Evolutionary conservation across 352 stramenopile species (phyloP).

Genomic region (Pelagophyceae sp.): DNA sequence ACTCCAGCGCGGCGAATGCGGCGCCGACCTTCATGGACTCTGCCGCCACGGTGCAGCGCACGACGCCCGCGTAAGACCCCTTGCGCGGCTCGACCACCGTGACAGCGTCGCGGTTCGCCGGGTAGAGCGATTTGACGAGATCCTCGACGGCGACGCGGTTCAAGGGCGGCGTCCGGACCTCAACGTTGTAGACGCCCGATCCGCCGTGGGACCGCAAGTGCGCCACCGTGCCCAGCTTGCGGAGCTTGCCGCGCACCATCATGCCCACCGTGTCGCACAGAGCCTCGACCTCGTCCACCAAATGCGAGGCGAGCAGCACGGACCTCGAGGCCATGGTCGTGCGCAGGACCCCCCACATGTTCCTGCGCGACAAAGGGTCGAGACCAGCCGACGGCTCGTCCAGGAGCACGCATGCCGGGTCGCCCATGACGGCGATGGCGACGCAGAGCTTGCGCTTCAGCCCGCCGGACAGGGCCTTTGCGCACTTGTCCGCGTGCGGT

Average conservation of each 20-base stretch:
- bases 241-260: conserved; percentile 58
- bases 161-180: too few relatives aligned
- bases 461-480: conserved; percentile 30
- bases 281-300: conserved; percentile 87
- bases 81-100: too few relatives aligned
- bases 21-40: too few relatives aligned
- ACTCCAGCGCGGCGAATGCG: conserved; percentile 65
- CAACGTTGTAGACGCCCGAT: too few relatives aligned
- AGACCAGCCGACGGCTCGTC: conserved; percentile 71
- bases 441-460: conserved; percentile 73
- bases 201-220: conserved; percentile 41
- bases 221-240: conserved; percentile 46
- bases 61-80: too few relatives aligned
- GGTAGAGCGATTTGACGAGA: conserved; percentile 5
- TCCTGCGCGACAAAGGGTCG: conserved; percentile 36
- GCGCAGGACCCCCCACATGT: neutral
- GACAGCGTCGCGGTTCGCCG: conserved; percentile 30
- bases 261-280: conserved; percentile 85
- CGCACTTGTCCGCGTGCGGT: too few relatives aligned
- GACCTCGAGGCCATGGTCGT: conserved; percentile 27
- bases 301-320: conserved; percentile 77
- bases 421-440: conserved; percentile 59
- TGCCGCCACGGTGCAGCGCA: too few relatives aligned
- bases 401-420: conserved; percentile 60
- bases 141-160: neutral